phyloP scores from a whole-genome alignment of 2,329 filamentous ascomycete genomes.

The Stagonosporopsis tanaceti region DNA sequence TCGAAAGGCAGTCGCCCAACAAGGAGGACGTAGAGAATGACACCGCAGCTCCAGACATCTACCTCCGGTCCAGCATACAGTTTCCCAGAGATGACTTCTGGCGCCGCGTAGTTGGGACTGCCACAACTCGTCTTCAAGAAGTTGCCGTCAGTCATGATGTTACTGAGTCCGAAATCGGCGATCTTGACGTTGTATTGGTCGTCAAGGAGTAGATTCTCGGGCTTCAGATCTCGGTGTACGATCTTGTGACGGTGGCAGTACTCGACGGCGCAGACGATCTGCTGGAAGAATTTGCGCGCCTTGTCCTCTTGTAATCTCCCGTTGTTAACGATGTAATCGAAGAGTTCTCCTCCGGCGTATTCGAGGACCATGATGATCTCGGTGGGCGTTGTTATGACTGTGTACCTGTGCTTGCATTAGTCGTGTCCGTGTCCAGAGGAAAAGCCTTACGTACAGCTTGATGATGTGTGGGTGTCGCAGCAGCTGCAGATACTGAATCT shows the following conservation, averaged over 20 bases:
- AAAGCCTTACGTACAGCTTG: constrained; percentile 75
- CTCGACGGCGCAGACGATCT: constrained; percentile 98
- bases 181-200: constrained; percentile 98
- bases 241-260: constrained; percentile 99
- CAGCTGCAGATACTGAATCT: constrained; percentile 97
- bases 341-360: constrained; percentile 94
- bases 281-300: constrained; percentile 98
- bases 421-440: not conserved
- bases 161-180: constrained; percentile 96
- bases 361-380: constrained; percentile 99
- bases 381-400: constrained; percentile 90
- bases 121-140: constrained; percentile 99
- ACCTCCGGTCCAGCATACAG: constrained; percentile 97
- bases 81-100: constrained; percentile 97
- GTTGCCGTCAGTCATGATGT: constrained; percentile 99
- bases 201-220: constrained; percentile 94
- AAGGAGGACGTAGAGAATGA: constrained; percentile 76
- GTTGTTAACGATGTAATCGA: constrained; percentile 96
- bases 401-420: constrained; percentile 68
- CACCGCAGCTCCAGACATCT: constrained; percentile 96
- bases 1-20: constrained; percentile 85
- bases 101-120: constrained; percentile 96
- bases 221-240: constrained; percentile 95
- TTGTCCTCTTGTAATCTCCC: constrained; percentile 90
- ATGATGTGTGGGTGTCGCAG: constrained; percentile 98